These are phyloP conservation scores for Corymbia citriodora DNA, from an alignment of 441 rosid species.

Conservation along the genomic window DNA sequence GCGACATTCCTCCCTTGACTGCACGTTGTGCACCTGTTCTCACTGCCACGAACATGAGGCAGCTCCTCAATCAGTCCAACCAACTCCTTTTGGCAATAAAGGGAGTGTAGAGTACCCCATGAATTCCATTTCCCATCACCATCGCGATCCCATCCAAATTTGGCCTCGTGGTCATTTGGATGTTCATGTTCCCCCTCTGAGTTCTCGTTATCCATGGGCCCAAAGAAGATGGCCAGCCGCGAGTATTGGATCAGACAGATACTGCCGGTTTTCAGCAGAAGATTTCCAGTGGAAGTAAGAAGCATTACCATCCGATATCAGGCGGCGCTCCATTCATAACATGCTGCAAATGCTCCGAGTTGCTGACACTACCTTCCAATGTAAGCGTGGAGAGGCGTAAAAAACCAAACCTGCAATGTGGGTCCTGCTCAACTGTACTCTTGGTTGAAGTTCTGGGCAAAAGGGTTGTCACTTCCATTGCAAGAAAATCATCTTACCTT, in stretches of 20 bases:
- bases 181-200: not conserved
- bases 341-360: not conserved
- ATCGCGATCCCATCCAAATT: not conserved
- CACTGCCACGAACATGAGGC: not conserved
- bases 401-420: not conserved
- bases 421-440: conserved; percentile 8
- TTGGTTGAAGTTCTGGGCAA: not conserved
- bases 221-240: not conserved
- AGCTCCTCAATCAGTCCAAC: not conserved
- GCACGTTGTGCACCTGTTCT: not conserved
- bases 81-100: not conserved
- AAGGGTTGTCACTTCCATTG: not conserved
- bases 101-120: not conserved
- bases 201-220: not conserved
- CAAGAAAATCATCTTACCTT: not conserved
- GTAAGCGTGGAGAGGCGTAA: not conserved
- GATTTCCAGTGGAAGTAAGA: not conserved
- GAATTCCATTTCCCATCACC: not conserved
- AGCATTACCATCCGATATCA: not conserved
- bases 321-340: conserved; percentile 3
- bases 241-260: not conserved
- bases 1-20: not conserved
- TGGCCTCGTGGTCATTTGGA: not conserved
- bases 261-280: not conserved
- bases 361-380: not conserved